These are phyloP conservation scores for Apocynum venetum DNA, from an alignment of 257 asterid genomes.

Conservation along the genomic window DNA sequence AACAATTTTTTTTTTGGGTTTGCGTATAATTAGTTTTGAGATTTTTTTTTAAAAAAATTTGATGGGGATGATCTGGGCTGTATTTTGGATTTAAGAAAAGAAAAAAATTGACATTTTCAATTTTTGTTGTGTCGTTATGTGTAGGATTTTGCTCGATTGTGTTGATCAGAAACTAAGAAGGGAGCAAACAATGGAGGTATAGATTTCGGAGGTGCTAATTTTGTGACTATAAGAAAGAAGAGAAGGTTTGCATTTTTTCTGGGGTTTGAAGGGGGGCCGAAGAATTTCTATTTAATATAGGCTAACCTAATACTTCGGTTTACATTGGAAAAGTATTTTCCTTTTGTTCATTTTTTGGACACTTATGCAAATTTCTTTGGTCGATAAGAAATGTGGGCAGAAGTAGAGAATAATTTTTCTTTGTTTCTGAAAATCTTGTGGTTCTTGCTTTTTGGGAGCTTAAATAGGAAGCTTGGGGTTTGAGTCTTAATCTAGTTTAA, in stretches of 20 bases:
- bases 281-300: constrained; percentile 25
- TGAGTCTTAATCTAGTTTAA: neutral
- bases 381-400: too few relatives aligned
- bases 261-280: constrained; percentile 24
- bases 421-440: neutral
- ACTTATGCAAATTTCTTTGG: neutral
- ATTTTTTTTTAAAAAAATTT: too few relatives aligned
- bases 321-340: neutral
- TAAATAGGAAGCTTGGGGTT: neutral
- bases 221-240: constrained; percentile 12
- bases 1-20: neutral
- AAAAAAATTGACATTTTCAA: constrained; percentile 13
- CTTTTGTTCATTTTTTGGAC: neutral
- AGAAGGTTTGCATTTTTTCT: constrained; percentile 21
- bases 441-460: neutral
- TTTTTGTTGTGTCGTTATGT: neutral
- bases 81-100: constrained; percentile 3
- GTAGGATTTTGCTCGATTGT: constrained; percentile 49
- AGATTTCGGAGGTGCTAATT: constrained; percentile 17
- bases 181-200: constrained; percentile 28
- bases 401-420: neutral
- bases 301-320: neutral
- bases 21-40: neutral
- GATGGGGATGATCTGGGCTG: neutral
- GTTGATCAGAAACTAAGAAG: constrained; percentile 34